phyloP scores from a whole-genome alignment of 192 early-diverging fungal genomes.

The Jimgerdemannia lactiflua region DNA sequence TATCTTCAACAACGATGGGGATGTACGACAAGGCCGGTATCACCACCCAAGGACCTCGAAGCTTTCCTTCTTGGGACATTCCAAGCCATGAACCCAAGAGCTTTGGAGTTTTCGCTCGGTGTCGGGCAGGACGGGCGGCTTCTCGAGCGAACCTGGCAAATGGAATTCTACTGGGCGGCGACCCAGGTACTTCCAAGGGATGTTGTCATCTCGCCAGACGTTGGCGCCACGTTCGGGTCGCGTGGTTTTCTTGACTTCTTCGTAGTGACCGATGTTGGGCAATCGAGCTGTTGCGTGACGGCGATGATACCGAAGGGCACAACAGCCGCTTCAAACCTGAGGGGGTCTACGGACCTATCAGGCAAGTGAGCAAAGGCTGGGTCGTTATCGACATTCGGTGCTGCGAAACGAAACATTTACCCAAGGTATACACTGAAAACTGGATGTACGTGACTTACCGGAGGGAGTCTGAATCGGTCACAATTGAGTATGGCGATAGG shows the following conservation, averaged over 20 bases:
- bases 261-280: slow-evolving; percentile 11
- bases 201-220: slow-evolving; percentile 9
- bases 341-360: slow-evolving; percentile 6
- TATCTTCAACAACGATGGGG: slow-evolving; percentile 7
- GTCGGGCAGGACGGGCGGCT: slow-evolving; percentile 1
- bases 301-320: slow-evolving; percentile 2
- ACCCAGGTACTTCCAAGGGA: slow-evolving; percentile 4
- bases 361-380: slow-evolving; percentile 5
- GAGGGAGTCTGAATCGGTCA: too few species aligned
- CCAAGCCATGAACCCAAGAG: slow-evolving; percentile 4
- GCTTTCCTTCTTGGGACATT: background rate
- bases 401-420: too few species aligned
- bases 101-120: background rate
- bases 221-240: slow-evolving; percentile 9
- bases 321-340: slow-evolving; percentile 5
- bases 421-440: too few species aligned
- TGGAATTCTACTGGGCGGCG: slow-evolving; percentile 16
- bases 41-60: slow-evolving; percentile 4
- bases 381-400: slow-evolving; percentile 12
- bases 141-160: slow-evolving; percentile 15
- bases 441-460: too few species aligned
- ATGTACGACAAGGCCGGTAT: slow-evolving; percentile 3
- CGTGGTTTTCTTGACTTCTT: slow-evolving; percentile 17
- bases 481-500: too few species aligned
- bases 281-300: slow-evolving; percentile 9